A percentile compares a stretch with the other conserved stretches of the same genome.
These are phyloP conservation scores for Conoideocrella luteorostrata DNA, from an alignment of 2,329 filamentous ascomycete species.

Conservation along the genomic window DNA sequence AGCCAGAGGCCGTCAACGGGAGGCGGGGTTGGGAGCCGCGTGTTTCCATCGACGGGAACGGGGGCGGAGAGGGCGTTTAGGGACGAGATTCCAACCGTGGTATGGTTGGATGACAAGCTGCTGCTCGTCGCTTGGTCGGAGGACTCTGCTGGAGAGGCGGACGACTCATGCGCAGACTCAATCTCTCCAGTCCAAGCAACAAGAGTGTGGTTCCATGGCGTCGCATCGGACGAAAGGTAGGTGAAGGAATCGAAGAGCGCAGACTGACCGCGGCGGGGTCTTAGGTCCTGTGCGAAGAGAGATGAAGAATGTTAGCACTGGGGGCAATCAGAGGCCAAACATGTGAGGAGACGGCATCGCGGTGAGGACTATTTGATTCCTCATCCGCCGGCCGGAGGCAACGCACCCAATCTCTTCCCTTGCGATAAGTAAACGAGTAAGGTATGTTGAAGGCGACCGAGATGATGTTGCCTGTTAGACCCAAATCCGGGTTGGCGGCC, in stretches of 20 bases:
- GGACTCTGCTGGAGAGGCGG: slow-evolving; percentile 42
- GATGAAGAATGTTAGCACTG: neutral
- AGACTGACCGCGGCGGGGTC: slow-evolving; percentile 75
- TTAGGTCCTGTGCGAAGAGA: slow-evolving; percentile 57
- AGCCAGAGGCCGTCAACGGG: slow-evolving; percentile 65
- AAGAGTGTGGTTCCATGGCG: slow-evolving; percentile 84
- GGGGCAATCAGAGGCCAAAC: neutral
- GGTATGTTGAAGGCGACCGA: slow-evolving; percentile 60
- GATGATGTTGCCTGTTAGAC: slow-evolving; percentile 59
- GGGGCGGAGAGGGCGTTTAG: slow-evolving; percentile 74
- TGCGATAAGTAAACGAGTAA: slow-evolving; percentile 51
- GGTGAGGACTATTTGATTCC: neutral
- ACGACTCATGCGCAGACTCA: slow-evolving; percentile 40
- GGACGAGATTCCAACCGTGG: slow-evolving; percentile 45
- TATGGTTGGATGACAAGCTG: slow-evolving; percentile 11
- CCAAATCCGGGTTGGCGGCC: slow-evolving; percentile 49
- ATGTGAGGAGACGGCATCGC: neutral
- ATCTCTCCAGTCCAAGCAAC: slow-evolving; percentile 95
- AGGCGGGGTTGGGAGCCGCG: slow-evolving; percentile 49
- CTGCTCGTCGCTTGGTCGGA: slow-evolving; percentile 33
- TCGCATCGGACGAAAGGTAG: slow-evolving; percentile 75
- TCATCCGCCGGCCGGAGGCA: neutral
- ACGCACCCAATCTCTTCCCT: slow-evolving; percentile 55
- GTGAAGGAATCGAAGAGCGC: slow-evolving; percentile 88
- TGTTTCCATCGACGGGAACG: slow-evolving; percentile 61